phyloP scores from a whole-genome alignment of 1,284 basidiomycete genomes.

The Anthracocystis walkeri region DNA sequence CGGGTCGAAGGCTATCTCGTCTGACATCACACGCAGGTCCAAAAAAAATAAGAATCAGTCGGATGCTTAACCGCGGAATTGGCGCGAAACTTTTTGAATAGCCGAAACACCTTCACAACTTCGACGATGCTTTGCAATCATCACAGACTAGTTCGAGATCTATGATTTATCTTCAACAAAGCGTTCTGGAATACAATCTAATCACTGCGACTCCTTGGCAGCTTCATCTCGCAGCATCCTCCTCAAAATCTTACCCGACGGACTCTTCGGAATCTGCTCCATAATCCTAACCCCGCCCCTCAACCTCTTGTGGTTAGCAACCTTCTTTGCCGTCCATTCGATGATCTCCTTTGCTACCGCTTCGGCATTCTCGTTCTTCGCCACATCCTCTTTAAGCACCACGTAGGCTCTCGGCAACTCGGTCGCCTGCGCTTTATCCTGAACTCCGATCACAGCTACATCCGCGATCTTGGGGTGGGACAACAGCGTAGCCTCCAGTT shows the following conservation, averaged over 20 bases:
- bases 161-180: neutral
- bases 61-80: constrained; percentile 10
- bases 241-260: constrained; percentile 66
- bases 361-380: constrained; percentile 45
- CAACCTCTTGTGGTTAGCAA: constrained; percentile 69
- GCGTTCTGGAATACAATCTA: neutral
- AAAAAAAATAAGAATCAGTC: neutral
- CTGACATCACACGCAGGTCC: constrained; percentile 3
- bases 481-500: constrained; percentile 51
- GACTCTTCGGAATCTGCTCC: constrained; percentile 63
- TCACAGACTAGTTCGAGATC: neutral
- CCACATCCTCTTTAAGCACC: constrained; percentile 50
- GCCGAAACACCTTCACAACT: neutral
- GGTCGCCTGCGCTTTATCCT: constrained; percentile 46
- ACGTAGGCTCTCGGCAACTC: constrained; percentile 68
- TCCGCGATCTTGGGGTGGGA: constrained; percentile 56
- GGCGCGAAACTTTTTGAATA: constrained; percentile 3
- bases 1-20: constrained; percentile 5
- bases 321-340: constrained; percentile 63
- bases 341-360: constrained; percentile 61
- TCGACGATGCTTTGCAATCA: neutral
- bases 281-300: constrained; percentile 66
- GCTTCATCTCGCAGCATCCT: constrained; percentile 59
- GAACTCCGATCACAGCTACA: constrained; percentile 45
- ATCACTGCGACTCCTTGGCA: constrained; percentile 39